These are phyloP conservation scores for Phytopythium montanum DNA, from an alignment of 352 stramenopile species.

Conservation along the genomic window DNA sequence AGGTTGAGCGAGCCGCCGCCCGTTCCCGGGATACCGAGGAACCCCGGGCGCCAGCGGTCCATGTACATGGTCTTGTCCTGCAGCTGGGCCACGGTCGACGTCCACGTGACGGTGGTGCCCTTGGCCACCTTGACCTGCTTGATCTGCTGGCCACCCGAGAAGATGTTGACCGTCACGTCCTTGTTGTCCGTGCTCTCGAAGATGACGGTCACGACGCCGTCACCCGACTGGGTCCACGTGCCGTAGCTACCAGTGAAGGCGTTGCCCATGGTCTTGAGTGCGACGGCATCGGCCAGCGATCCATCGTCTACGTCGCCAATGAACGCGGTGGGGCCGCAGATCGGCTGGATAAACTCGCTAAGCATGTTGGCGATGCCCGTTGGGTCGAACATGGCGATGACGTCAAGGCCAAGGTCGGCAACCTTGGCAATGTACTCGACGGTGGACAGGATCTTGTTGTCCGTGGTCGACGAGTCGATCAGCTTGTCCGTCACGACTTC, in stretches of 20 bases:
- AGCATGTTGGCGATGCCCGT: constrained; percentile 40
- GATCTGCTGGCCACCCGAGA: constrained; percentile 37
- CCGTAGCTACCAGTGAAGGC: constrained; percentile 41
- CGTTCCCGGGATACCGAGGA: constrained; percentile 49
- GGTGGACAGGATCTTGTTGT: constrained; percentile 24
- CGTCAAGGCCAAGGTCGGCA: constrained; percentile 30
- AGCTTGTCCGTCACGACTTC: constrained; percentile 56
- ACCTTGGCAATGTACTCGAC: constrained; percentile 40
- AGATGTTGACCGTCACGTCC: constrained; percentile 39
- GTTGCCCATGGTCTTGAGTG: constrained; percentile 32
- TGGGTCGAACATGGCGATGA: constrained; percentile 42
- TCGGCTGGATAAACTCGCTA: constrained; percentile 51
- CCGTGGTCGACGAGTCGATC: constrained; percentile 26
- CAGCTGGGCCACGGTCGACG: constrained; percentile 25
- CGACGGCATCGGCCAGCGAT: constrained; percentile 30
- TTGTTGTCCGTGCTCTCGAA: constrained; percentile 40
- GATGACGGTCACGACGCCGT: constrained; percentile 34
- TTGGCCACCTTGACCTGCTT: constrained; percentile 27
- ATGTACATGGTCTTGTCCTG: constrained; percentile 63
- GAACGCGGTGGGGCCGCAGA: constrained; percentile 55
- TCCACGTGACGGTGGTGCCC: constrained; percentile 37
- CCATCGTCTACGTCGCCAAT: constrained; percentile 58
- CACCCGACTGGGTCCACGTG: constrained; percentile 37
- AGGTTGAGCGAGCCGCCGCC: constrained; percentile 57
- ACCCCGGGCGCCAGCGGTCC: constrained; percentile 56